Base-by-base conservation (phyloP, 1,284 basidiomycete species). In the Malassezia pachydermatis region DNA sequence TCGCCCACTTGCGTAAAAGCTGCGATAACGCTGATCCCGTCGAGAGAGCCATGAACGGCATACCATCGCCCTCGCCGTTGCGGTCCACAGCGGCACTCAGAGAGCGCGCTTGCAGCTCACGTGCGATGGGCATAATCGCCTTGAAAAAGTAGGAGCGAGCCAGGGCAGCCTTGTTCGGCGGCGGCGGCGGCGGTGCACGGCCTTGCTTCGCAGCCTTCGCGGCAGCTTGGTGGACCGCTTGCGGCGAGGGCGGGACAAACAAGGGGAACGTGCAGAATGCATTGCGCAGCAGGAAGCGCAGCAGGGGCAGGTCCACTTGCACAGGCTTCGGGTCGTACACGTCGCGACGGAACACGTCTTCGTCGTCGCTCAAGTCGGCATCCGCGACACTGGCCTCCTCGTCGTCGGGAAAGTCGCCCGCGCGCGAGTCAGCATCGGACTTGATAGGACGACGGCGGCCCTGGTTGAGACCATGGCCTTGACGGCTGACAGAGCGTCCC, bases 181-280 rank as follows among this genome's bases (percentile, higher is more conserved):
- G 53, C 0, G 5, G 50, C 52, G 28, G 48, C n/a, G n/a, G n/a
- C n/a, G n/a, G n/a, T 46, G 29, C 56, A 45, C 41, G 58, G 10
- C 41, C 41, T 11, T 43, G 57, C 45, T 54, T 54, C 24, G 44
- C 35, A 22, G 48, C 40, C 45, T 51, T 57, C 36, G 64, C 62
- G n/a, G n/a, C n/a, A n/a, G n/a, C n/a, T n/a, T n/a, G n/a, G n/a
- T n/a, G n/a, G n/a, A n/a, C n/a, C n/a, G n/a, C n/a, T n/a, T n/a
- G n/a, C n/a, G n/a, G n/a, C n/a, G n/a, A n/a, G 16, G 61, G 57
- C n/a, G 56, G 54, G 5, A 63, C 62, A 41, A 67, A 65, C 38
- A 67, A 57, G 2, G 65, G 65, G 51, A 61, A 67, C 16, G 63
- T 67, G 44, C 55, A 57, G 30, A 67, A 60, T 7, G 60, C 65